A percentile compares a stretch with the other conserved stretches of the same genome.
Conservation (phyloP, 2,329 filamentous ascomycete genomes). For the Macrophomina phaseolina region DNA sequence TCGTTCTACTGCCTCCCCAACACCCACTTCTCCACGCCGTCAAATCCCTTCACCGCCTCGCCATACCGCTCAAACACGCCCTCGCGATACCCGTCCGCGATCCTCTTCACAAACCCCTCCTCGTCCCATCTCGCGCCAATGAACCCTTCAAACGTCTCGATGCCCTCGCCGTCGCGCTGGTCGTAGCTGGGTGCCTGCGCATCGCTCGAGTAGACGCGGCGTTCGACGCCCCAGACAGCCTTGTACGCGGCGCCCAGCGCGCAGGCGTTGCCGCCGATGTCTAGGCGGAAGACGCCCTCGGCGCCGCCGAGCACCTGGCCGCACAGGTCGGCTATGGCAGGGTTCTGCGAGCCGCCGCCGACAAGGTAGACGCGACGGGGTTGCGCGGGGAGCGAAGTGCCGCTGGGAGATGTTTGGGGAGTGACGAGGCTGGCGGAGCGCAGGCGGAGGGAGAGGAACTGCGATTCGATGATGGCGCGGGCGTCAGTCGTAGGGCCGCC, state of each 20-base stretch:
- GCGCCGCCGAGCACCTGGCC: slow-evolving; percentile 87
- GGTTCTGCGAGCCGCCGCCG: slow-evolving; percentile 87
- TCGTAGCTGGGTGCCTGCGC: background rate
- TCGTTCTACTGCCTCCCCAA: slow-evolving; percentile 48
- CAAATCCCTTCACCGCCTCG: slow-evolving; percentile 75
- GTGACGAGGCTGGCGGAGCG: slow-evolving; percentile 78
- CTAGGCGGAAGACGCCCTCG: slow-evolving; percentile 90
- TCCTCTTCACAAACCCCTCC: slow-evolving; percentile 78
- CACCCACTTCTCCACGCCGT: slow-evolving; percentile 73
- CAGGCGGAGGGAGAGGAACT: slow-evolving; percentile 87
- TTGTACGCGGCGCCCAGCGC: slow-evolving; percentile 94
- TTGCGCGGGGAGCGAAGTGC: slow-evolving; percentile 71
- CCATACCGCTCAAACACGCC: slow-evolving; percentile 81
- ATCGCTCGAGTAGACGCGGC: slow-evolving; percentile 42
- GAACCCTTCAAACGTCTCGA: slow-evolving; percentile 85
- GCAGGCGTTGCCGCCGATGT: slow-evolving; percentile 94
- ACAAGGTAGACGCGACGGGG: slow-evolving; percentile 92
- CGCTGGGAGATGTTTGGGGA: slow-evolving; percentile 47
- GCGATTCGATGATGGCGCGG: slow-evolving; percentile 89
- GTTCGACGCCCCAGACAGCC: slow-evolving; percentile 88
- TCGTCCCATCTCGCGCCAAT: slow-evolving; percentile 86
- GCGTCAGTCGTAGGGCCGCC: slow-evolving; percentile 71
- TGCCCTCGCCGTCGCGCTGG: slow-evolving; percentile 30
- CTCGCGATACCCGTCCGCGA: slow-evolving; percentile 79
- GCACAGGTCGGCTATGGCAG: slow-evolving; percentile 82